Evolutionary conservation across 768 basidiomycete species (phyloP).

Genomic region (Neoboletus subvelutipes): DNA sequence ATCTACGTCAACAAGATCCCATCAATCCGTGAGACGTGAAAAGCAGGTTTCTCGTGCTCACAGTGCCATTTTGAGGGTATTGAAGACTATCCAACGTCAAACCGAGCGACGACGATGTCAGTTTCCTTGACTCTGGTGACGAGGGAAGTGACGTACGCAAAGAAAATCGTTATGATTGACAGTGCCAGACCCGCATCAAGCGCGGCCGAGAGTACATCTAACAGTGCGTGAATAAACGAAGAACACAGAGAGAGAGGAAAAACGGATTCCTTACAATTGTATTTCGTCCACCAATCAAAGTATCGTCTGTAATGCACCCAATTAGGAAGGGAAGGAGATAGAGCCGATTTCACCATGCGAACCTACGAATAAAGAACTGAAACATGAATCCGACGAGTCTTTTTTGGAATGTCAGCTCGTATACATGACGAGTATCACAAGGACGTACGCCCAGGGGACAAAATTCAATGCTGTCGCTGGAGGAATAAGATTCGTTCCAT

Average conservation of each 20-base stretch:
- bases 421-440: not conserved
- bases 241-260: not conserved
- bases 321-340: not conserved
- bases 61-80: slow-evolving; percentile 26
- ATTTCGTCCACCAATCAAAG: slow-evolving; percentile 76
- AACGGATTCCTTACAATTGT: slow-evolving; percentile 55
- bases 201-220: slow-evolving; percentile 74
- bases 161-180: slow-evolving; percentile 66
- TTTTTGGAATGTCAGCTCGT: not conserved
- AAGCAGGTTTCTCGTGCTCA: slow-evolving; percentile 1
- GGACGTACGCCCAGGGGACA: slow-evolving; percentile 62
- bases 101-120: not conserved
- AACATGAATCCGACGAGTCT: slow-evolving; percentile 71
- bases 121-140: not conserved
- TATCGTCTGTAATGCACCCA: slow-evolving; percentile 35
- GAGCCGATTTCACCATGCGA: not conserved
- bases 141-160: slow-evolving; percentile 47
- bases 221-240: not conserved
- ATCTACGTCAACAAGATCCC: slow-evolving; percentile 16
- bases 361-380: slow-evolving; percentile 65
- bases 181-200: slow-evolving; percentile 72
- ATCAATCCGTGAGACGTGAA: not conserved
- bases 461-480: slow-evolving; percentile 87
- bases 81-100: slow-evolving; percentile 21
- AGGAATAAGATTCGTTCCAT: slow-evolving; percentile 67